Evolutionary conservation across 345 rosid species (phyloP), one percentile per base, ranked within the genome.

Genomic region (Sapria himalayana): DNA sequence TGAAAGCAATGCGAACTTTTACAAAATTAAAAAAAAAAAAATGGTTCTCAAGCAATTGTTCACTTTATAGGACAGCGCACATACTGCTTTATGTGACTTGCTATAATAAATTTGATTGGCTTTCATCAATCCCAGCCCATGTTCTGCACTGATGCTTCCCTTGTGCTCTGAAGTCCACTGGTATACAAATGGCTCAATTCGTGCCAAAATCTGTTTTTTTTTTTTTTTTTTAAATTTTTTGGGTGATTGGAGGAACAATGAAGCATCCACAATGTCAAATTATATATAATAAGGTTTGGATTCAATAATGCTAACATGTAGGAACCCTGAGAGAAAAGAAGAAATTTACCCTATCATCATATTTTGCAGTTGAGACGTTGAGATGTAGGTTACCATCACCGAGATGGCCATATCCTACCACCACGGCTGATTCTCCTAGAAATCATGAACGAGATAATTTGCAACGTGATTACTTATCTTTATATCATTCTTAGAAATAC

Each of bases 101-200:
- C 81, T 89, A 57, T 89, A 89, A 29, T 59, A 61, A 39, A 82
- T 74, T 61, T 76, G 52, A 39, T 74, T 70, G 48, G 98, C 91
- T 64, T 82, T 82, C 98, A 89, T 76, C 58, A 76, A 62, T 65
- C 98, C 97, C 45, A 81, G 53, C 37, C 98, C 98, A 41, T 89
- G 98, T 61, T 89, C 95, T 0, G 98, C 98, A 46, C 98, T 82
- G 58, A 79, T 82, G 57, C 98, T 86, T 37, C 97, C 94, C 15
- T 70, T 65, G 59, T 76, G 81, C 51, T 65, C 64, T 10, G 94
- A 74, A 46, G 94, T 89, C 98, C 94, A 89, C 60, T 82, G 82
- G 24, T 89, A 82, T 29, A 89, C 86, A 48, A 55, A 79, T 1
- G 98, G 98, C 52, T 89, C 94, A 17, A 89, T 67, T 56, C 68